Evolutionary conservation across 75 land plant species (phyloP), one percentile per base, ranked within the genome.

Genomic region (Pinus albicaulis): DNA sequence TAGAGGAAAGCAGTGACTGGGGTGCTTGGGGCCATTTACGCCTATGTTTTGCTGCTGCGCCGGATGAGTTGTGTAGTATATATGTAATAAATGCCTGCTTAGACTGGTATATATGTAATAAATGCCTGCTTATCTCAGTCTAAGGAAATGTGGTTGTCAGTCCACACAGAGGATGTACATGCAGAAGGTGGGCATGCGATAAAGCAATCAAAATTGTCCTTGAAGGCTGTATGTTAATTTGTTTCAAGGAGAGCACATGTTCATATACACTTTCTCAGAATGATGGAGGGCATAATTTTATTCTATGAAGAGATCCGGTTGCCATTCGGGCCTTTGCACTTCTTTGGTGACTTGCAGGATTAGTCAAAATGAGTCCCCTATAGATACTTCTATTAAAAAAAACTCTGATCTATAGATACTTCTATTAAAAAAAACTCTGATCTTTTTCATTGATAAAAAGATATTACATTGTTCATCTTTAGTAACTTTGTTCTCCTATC

Each of bases 1-100:
- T 44, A 62, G 57, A 25, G 79, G 59, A 4, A 71, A 83, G 22
- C 59, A 19, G 23, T 58, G 65, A n/a, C 52, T 69, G 55, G 68
- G 38, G 38, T 66, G 7, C 6, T 66, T 8, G 7, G 1, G 28
- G 17, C 36, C 31, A 13, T 62, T 44, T 28, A n/a, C 38, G 38
- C 17, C 10, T 22, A 66, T 38, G 70, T 48, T 38, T 31, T 36
- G 69, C 64, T 66, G 11, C 52, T 38, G 22, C 38, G 7, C 52
- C 3, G 69, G 69, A 20, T 38, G 48, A 66, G 48, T 66, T 31
- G 22, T 66, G 38, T 20, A 66, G n/a, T 66, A 66, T 66, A n/a
- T 38, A 66, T 20, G 22, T 66, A 66, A 38, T 66, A 38, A 66
- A n/a, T n/a, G n/a, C n/a, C n/a, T n/a, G n/a, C n/a, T n/a, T n/a